Conservation (phyloP, 129 eudicot species). For the Daucus carota region DH1_v3.0 NC_030386.2:39960001-39960500, state of each 20-base stretch:
- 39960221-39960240: slow-evolving; percentile 92
- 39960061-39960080: slow-evolving; percentile 92
- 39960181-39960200: neutral
- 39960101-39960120: slow-evolving; percentile 87
- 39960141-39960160: neutral
- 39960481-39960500: slow-evolving; percentile 10
- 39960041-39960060: slow-evolving; percentile 28
- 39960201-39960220: slow-evolving; percentile 72
- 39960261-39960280: slow-evolving; percentile 91
- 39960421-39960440: slow-evolving; percentile 16
- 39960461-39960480: slow-evolving; percentile 25
- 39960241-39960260: slow-evolving; percentile 98
- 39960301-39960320: slow-evolving; percentile 59
- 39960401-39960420: slow-evolving; percentile 65
- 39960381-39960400: slow-evolving; percentile 90
- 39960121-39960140: neutral
- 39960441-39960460: slow-evolving; percentile 21
- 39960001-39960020: neutral
- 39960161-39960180: neutral
- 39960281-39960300: slow-evolving; percentile 93
- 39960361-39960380: slow-evolving; percentile 49
- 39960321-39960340: slow-evolving; percentile 17
- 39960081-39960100: slow-evolving; percentile 93
- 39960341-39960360: slow-evolving; percentile 25
- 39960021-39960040: slow-evolving; percentile 16